Base-by-base conservation (phyloP, 352 stramenopile species). In the Phytophthora pisi region DNA sequence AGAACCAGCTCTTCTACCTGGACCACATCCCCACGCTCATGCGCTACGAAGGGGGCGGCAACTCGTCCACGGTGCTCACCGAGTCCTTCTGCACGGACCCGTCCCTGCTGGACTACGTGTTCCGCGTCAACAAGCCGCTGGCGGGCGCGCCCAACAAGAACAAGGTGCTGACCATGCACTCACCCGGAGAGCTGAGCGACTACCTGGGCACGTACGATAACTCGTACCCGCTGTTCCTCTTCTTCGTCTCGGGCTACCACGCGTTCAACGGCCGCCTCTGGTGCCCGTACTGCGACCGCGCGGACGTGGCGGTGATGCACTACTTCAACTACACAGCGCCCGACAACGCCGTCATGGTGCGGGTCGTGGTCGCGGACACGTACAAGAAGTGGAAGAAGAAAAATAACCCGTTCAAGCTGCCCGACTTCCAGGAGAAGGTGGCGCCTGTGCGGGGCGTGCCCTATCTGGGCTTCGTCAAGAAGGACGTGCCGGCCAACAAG, bases 321-420 rank as follows among this genome's bases (percentile, higher is more conserved):
- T 91, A 93, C 65, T 95, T 83, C 75, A 92, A 93, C 66, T 83
- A 88, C 64, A 86, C 84, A 7, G 86, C 86, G 10, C 78, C 84
- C 0, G 72, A 83, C 30, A 72, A 75, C 18, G 82, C 86, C 2
- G 74, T 92, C 43, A 57, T 95, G 53, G 51, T 95, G 24, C 78
- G 75, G 1, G 69, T 80, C 9, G 67, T 90, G 26, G 83, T 92
- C 7, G 61, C 67, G 3, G 52, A 65, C 49, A 81, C 84, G 59
- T 93, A 91, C 74, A 85, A 88, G 64, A 62, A 77, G 61, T 95
- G 86, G 86, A 92, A 95, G 67, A 88, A 89, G 65, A 88, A 86
- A 54, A 79, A 77, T n/a, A 91, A 93, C 64, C 78, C 82, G 28
- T 93, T 92, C 70, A 91, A 91, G 68, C 62, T 67, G 40, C 68